A percentile compares a stretch with the other conserved stretches of the same genome.
Conservation (phyloP, 495 filamentous ascomycete genomes). For the Xylaria scruposa region DNA sequence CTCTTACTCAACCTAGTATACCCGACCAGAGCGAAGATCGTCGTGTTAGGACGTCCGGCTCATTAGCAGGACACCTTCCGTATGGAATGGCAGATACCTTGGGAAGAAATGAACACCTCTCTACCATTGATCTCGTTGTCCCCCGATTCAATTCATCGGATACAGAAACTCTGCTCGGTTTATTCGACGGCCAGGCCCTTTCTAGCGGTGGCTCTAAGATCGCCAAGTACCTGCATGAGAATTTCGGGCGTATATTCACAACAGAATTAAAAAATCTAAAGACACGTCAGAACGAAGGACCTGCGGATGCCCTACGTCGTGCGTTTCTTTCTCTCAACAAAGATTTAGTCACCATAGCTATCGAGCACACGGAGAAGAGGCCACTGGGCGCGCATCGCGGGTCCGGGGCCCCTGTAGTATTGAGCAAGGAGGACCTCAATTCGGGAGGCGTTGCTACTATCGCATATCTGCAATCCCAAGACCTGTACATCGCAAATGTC, state of each 20-base stretch:
- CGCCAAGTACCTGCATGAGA: conserved; percentile 94
- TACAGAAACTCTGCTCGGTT: conserved; percentile 84
- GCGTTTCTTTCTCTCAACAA: conserved; percentile 92
- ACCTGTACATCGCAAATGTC: conserved; percentile 93
- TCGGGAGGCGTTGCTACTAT: conserved; percentile 93
- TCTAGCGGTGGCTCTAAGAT: conserved; percentile 90
- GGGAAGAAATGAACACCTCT: conserved; percentile 90
- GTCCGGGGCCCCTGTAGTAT: conserved; percentile 68
- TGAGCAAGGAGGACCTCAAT: conserved; percentile 85
- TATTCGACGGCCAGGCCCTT: conserved; percentile 91
- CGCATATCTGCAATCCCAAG: conserved; percentile 84
- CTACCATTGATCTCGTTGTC: conserved; percentile 97
- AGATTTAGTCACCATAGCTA: conserved; percentile 87
- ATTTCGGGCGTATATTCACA: conserved; percentile 83
- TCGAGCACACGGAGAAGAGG: conserved; percentile 77
- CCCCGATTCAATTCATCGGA: conserved; percentile 91
- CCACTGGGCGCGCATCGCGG: conserved; percentile 68
- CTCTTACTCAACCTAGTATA: conserved; percentile 82
- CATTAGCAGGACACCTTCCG: conserved; percentile 80
- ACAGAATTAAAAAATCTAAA: conserved; percentile 78
- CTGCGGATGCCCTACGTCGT: conserved; percentile 81
- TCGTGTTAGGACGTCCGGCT: conserved; percentile 93
- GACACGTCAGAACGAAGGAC: conserved; percentile 64
- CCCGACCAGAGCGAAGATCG: conserved; percentile 96
- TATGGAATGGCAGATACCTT: conserved; percentile 99